A percentile compares a stretch with the other conserved stretches of the same genome.
phyloP scores from a whole-genome alignment of 2,329 filamentous ascomycete species.

The Arthrobotrys conoides region DNA sequence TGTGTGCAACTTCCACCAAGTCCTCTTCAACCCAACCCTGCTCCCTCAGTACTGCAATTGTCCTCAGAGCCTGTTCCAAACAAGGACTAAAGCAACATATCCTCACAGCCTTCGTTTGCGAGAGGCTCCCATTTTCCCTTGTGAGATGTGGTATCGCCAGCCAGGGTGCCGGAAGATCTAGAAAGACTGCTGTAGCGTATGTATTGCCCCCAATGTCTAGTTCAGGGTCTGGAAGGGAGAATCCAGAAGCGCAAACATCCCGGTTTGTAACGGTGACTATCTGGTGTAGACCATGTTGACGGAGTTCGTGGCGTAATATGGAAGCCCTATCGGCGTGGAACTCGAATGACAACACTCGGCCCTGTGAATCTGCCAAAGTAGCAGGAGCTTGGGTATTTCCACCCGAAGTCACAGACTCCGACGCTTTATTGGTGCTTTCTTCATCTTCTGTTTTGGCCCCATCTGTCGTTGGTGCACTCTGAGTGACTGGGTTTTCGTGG shows the following conservation, averaged over 20 bases:
- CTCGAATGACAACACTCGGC: slow-evolving; percentile 86
- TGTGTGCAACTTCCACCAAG: slow-evolving; percentile 90
- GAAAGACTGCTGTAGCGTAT: slow-evolving; percentile 80
- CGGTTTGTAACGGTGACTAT: slow-evolving; percentile 82
- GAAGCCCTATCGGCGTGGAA: slow-evolving; percentile 81
- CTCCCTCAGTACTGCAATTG: slow-evolving; percentile 82
- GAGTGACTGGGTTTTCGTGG: slow-evolving; percentile 13
- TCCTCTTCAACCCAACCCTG: slow-evolving; percentile 91
- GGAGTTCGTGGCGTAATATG: slow-evolving; percentile 78
- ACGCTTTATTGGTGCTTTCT: background rate
- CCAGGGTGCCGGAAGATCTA: slow-evolving; percentile 85
- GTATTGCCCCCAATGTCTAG: slow-evolving; percentile 69
- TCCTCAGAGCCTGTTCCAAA: slow-evolving; percentile 93
- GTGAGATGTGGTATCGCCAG: slow-evolving; percentile 80
- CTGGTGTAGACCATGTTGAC: slow-evolving; percentile 76
- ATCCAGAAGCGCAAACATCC: slow-evolving; percentile 83
- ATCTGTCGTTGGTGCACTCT: background rate
- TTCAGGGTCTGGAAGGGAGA: slow-evolving; percentile 67
- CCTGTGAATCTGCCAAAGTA: slow-evolving; percentile 68
- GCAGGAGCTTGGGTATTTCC: background rate
- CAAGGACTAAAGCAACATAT: slow-evolving; percentile 97
- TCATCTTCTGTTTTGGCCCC: background rate
- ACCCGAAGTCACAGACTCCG: background rate
- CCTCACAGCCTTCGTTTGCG: slow-evolving; percentile 79
- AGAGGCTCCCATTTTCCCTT: slow-evolving; percentile 67